Percentiles rank a stretch among this genome's conserved stretches.
These are phyloP conservation scores for Plasmodiophora brassicae DNA, from an alignment of 208 protist genomes.

Conservation along the genomic window DNA sequence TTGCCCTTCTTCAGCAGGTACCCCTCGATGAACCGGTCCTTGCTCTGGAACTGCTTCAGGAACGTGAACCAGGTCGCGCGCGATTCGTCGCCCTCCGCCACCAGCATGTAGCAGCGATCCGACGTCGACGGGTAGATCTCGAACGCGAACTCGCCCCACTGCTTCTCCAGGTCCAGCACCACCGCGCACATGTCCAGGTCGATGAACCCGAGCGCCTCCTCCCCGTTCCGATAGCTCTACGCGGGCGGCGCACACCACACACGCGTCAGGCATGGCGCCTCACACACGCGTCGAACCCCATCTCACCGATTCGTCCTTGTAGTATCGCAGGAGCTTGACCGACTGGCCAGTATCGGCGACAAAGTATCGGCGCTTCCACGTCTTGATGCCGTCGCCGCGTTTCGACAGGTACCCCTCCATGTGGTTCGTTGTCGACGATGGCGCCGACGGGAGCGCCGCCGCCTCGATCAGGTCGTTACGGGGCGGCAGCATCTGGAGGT, in stretches of 20 bases:
- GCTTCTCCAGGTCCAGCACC: neutral
- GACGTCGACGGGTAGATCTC: slow-evolving; percentile 8
- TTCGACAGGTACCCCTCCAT: slow-evolving; percentile 26
- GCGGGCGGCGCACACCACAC: neutral
- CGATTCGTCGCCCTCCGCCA: neutral
- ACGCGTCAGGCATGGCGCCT: too few species aligned
- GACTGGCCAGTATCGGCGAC: neutral
- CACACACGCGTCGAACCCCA: neutral
- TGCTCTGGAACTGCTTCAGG: slow-evolving; percentile 10
- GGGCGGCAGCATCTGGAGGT: too few species aligned
- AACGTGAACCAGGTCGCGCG: neutral
- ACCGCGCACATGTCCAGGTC: slow-evolving; percentile 4
- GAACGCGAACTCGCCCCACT: neutral
- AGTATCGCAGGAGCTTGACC: slow-evolving; percentile 18
- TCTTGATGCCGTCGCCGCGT: slow-evolving; percentile 16
- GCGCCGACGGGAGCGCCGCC: too few species aligned
- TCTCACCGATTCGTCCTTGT: slow-evolving; percentile 30
- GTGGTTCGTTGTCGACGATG: neutral
- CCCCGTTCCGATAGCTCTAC: neutral
- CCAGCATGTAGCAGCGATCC: slow-evolving; percentile 11
- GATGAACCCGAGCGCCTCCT: slow-evolving; percentile 2
- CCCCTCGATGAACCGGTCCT: neutral
- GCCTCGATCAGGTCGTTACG: too few species aligned
- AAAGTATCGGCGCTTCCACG: slow-evolving; percentile 6
- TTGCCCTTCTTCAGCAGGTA: slow-evolving; percentile 21